Evolutionary conservation across 441 rosid genomes (phyloP).

Genomic region (Corymbia calophylla): DNA sequence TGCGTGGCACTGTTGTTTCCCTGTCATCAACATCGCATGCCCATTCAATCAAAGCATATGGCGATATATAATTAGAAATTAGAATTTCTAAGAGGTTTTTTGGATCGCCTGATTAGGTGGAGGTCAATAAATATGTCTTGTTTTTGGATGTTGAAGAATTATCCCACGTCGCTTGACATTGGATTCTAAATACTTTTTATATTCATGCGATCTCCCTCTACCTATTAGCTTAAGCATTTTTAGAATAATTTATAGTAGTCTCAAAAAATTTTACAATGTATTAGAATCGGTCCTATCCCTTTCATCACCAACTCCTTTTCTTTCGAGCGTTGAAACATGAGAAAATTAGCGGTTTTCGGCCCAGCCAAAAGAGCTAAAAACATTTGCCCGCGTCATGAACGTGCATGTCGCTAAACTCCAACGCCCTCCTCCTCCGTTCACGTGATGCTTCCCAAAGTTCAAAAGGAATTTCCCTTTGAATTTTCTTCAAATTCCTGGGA

Average conservation of each 20-base stretch:
- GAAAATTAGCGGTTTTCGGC: neutral
- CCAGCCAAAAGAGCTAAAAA: neutral
- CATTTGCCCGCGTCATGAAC: too few species aligned
- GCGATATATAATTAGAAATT: neutral
- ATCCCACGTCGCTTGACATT: rapidly evolving
- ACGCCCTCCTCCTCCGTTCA: too few species aligned
- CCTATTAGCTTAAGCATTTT: too few species aligned
- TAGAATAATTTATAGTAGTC: rapidly evolving
- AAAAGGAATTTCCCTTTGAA: neutral
- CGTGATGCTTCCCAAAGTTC: too few species aligned
- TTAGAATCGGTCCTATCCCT: rapidly evolving
- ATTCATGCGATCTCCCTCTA: too few species aligned
- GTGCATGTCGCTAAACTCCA: too few species aligned
- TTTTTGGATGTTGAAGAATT: rapidly evolving
- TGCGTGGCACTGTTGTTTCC: neutral
- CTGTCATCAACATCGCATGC: neutral
- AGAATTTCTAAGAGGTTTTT: neutral
- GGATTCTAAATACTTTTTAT: rapidly evolving
- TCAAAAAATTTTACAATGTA: too few species aligned
- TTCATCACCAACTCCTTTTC: too few species aligned
- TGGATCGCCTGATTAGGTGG: neutral
- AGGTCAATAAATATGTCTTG: neutral
- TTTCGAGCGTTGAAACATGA: neutral
- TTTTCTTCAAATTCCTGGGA: neutral
- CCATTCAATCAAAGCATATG: neutral